These are phyloP conservation scores for Isoetes taiwanensis DNA, from an alignment of 75 land plant species.

Conservation along the genomic window DNA sequence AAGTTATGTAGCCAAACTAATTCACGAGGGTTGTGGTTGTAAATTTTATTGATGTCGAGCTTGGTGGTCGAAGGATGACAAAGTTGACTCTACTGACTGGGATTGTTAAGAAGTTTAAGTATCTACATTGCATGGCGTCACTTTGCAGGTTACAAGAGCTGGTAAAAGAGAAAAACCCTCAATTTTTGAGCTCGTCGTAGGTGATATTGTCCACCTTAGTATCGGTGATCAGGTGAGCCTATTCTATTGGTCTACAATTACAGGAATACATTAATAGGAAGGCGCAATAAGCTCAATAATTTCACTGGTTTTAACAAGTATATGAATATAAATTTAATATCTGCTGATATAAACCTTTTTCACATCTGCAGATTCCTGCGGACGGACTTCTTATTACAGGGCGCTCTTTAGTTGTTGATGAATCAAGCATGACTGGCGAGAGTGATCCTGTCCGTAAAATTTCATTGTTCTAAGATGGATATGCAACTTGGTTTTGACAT, in stretches of 20 bases:
- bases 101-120: no score
- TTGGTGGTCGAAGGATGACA: no score
- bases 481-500: neutral
- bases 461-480: neutral
- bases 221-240: constrained; percentile 7
- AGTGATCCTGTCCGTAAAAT: constrained; percentile 21
- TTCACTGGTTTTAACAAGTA: no score
- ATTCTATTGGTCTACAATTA: no score
- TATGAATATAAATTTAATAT: neutral
- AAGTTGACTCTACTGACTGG: no score
- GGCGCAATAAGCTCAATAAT: no score
- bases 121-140: no score
- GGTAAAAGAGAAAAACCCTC: neutral
- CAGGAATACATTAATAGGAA: no score
- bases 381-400: constrained; percentile 61
- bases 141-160: constrained; percentile 5
- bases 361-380: constrained; percentile 31
- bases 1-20: no score
- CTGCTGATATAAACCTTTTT: neutral
- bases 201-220: constrained; percentile 1
- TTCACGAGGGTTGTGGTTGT: no score
- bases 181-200: constrained; percentile 6
- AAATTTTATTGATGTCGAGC: no score
- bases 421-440: constrained; percentile 48
- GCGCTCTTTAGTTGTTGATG: constrained; percentile 28